These are phyloP conservation scores for Pseudogymnoascus sp. DNA, from an alignment of 2,329 filamentous ascomycete genomes.

Conservation along the genomic window DNA sequence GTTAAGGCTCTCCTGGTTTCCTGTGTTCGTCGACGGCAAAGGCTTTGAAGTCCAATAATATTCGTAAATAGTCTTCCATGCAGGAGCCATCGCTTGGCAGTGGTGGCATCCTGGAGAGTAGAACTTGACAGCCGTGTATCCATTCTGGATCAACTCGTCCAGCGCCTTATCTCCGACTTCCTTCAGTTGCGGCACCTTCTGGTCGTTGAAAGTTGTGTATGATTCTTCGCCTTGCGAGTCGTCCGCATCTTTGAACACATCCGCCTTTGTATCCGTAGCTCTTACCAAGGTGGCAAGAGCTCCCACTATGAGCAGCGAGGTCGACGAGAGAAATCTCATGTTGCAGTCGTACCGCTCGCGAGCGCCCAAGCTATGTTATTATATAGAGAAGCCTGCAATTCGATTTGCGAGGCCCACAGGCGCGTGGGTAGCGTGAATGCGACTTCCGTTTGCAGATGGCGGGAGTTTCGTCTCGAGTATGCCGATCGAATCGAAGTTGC, in stretches of 20 bases:
- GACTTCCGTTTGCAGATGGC: not conserved
- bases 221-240: conserved; percentile 1
- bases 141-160: conserved; percentile 39
- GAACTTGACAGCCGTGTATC: conserved; percentile 47
- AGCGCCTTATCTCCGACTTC: conserved; percentile 34
- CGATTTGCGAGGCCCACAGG: conserved; percentile 1
- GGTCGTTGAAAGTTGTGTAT: conserved; percentile 37
- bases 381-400: not conserved
- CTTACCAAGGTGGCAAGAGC: conserved; percentile 2
- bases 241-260: conserved; percentile 8
- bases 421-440: conserved; percentile 4
- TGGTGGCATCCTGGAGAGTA: conserved; percentile 39
- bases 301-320: conserved; percentile 7
- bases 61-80: conserved; percentile 88
- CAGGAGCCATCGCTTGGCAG: conserved; percentile 58
- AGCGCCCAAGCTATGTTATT: not conserved
- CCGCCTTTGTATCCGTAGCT: not conserved
- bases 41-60: conserved; percentile 85
- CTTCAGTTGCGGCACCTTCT: conserved; percentile 39
- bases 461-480: not conserved
- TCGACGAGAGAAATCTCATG: conserved; percentile 9
- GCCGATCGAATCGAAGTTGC: not conserved
- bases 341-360: not conserved
- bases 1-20: conserved; percentile 38
- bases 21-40: conserved; percentile 28